Evolutionary conservation across 2,329 filamentous ascomycete genomes (phyloP).

Genomic region (Nemania sp.): DNA sequence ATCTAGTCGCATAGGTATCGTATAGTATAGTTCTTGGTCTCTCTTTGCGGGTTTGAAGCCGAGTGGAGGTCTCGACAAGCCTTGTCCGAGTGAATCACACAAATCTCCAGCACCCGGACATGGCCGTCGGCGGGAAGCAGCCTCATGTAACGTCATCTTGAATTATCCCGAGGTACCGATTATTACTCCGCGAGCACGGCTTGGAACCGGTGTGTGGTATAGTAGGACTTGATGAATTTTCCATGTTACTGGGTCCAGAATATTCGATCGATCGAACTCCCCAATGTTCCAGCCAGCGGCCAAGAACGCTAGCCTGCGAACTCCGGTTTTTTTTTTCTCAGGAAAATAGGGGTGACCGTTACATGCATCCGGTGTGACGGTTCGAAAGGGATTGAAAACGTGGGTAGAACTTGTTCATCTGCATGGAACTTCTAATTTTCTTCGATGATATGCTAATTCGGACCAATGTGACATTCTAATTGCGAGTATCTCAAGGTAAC

Average conservation of each 20-base stretch:
- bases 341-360: neutral
- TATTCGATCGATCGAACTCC: conserved; percentile 1
- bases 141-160: conserved; percentile 37
- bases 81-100: conserved; percentile 11
- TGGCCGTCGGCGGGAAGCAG: conserved; percentile 27
- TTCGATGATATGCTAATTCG: too few species aligned
- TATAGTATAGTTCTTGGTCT: too few species aligned
- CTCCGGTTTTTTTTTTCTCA: neutral
- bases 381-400: neutral
- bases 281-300: neutral
- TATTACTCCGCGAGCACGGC: neutral
- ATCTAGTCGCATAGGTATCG: neutral
- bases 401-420: too few species aligned
- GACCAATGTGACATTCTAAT: neutral
- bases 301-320: neutral
- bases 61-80: neutral
- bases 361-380: neutral
- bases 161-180: neutral
- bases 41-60: too few species aligned
- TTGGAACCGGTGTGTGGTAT: conserved; percentile 11
- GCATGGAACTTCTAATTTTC: too few species aligned
- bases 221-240: conserved; percentile 4
- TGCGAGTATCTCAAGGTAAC: neutral
- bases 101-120: conserved; percentile 24
- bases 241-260: neutral